These are phyloP conservation scores for Fusarium secorum DNA, from an alignment of 2,329 filamentous ascomycete species.

Conservation along the genomic window DNA sequence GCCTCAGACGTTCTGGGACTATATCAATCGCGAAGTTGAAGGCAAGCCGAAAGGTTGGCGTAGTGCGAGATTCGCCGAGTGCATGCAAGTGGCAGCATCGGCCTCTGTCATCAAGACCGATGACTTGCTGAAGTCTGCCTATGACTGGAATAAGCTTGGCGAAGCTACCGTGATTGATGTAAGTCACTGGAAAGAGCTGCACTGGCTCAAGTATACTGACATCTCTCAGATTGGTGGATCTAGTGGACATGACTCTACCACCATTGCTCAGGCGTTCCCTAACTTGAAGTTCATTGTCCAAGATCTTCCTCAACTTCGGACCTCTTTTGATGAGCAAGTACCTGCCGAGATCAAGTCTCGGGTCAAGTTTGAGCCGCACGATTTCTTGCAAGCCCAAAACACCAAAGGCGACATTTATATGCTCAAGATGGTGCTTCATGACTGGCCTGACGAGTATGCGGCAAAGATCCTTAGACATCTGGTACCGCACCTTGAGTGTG, in stretches of 20 bases:
- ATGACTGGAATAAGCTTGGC: constrained; percentile 39
- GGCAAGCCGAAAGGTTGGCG: constrained; percentile 29
- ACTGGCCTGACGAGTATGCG: constrained; percentile 58
- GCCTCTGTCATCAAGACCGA: constrained; percentile 2
- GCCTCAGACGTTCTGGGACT: constrained; percentile 19
- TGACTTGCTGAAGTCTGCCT: constrained; percentile 14
- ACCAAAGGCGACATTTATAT: constrained; percentile 57
- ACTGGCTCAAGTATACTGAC: not conserved
- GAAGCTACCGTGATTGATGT: constrained; percentile 42
- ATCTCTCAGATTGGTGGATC: constrained; percentile 38
- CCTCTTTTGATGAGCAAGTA: not conserved
- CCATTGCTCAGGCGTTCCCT: constrained; percentile 37
- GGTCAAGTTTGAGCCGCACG: constrained; percentile 47
- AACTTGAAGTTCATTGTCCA: constrained; percentile 56
- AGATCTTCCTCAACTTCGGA: constrained; percentile 53
- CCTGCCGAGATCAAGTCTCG: constrained; percentile 42
- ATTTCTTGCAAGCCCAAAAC: constrained; percentile 49
- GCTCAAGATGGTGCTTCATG: constrained; percentile 62
- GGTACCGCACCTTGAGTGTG: constrained; percentile 53
- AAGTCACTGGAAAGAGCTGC: not conserved
- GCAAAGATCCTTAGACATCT: constrained; percentile 51
- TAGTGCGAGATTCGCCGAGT: constrained; percentile 20
- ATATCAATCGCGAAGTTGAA: constrained; percentile 13
- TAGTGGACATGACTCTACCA: constrained; percentile 36
- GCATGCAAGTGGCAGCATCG: constrained; percentile 12